Evolutionary conservation across 2,329 filamentous ascomycete species (phyloP), one percentile per base, ranked within the genome.

Genomic region (Claviceps citrina): DNA sequence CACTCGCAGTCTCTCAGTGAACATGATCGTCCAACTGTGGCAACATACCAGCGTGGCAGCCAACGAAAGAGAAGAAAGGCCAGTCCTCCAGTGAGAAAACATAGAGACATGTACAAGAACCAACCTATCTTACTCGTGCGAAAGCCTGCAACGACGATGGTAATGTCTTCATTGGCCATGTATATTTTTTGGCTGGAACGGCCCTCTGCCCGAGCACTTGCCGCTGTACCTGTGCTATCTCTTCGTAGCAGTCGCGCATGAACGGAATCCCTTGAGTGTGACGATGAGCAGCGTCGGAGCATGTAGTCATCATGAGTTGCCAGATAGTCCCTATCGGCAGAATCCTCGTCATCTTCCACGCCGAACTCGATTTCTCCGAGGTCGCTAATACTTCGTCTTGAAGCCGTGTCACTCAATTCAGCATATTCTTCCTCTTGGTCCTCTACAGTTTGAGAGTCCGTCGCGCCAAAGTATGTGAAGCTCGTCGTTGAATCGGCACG

Each of bases 121-220:
- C 78, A 81, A 1, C 91, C 85, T 12, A 76, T 44, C 4, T 62
- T 58, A 46, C 81, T 89, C 3, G 86, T 95, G 37, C 71, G 76
- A 59, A 96, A 98, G 0, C 91, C 91, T 19, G 89, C 85, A 54
- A 96, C 77, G 22, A 87, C 89, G 51, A 95, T 86, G 1, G 86
- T 95, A 47, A 98, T 66, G 57, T 98, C 91, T 59, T 98, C 91
- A 31, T 84, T 93, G 43, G 78, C 69, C 61, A 98, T 86, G 59
- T 95, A 91, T 19, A 95, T 72, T 62, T 95, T 96, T 59, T 98
- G 91, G 51, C 73, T 93, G 22, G 73, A 67, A 42, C 83, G 76
- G 31, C 76, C 74, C 9, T 71, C 73, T 31, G 65, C 66, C 37
- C 71, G 73, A 46, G 70, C 68, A 52, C 81, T 84, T 24, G 66